phyloP scores from a whole-genome alignment of 2,329 filamentous ascomycete genomes.

The Emmonsiellopsis sp. region DNA sequence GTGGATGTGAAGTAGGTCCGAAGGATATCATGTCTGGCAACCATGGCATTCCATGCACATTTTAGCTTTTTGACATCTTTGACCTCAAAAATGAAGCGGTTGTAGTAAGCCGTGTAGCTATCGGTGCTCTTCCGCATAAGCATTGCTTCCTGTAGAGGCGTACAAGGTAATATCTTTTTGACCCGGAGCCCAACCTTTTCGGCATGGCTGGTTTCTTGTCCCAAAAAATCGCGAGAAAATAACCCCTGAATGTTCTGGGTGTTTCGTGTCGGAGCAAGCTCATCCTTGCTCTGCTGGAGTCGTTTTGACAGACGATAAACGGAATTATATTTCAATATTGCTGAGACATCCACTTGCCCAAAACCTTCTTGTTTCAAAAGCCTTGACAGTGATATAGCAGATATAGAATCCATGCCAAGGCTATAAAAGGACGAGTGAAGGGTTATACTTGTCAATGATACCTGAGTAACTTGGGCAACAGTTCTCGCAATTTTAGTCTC shows the following conservation, averaged over 20 bases:
- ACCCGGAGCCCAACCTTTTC: slow-evolving; percentile 27
- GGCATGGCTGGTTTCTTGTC: slow-evolving; percentile 26
- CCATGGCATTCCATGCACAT: slow-evolving; percentile 53
- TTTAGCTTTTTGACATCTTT: slow-evolving; percentile 42
- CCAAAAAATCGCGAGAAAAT: slow-evolving; percentile 20
- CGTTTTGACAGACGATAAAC: slow-evolving; percentile 45
- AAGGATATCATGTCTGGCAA: slow-evolving; percentile 62
- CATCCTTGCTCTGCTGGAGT: background rate
- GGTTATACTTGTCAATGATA: slow-evolving; percentile 40
- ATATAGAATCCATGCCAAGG: slow-evolving; percentile 77
- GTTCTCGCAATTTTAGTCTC: slow-evolving; percentile 50
- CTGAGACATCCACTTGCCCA: slow-evolving; percentile 53
- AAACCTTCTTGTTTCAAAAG: slow-evolving; percentile 40
- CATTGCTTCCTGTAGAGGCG: slow-evolving; percentile 83
- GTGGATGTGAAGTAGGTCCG: slow-evolving; percentile 67
- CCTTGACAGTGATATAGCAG: slow-evolving; percentile 61
- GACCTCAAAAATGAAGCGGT: slow-evolving; percentile 58
- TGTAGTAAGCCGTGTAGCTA: slow-evolving; percentile 54
- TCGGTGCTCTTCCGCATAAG: slow-evolving; percentile 47
- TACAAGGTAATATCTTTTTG: slow-evolving; percentile 63
- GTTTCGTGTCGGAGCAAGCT: background rate
- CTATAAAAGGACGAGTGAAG: slow-evolving; percentile 64
- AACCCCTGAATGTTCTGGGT: slow-evolving; percentile 4
- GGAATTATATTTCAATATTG: slow-evolving; percentile 58
- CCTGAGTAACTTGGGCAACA: slow-evolving; percentile 43